Evolutionary conservation across 805 yeast genomes (phyloP).

Genomic region (Sungouiella blattae): DNA sequence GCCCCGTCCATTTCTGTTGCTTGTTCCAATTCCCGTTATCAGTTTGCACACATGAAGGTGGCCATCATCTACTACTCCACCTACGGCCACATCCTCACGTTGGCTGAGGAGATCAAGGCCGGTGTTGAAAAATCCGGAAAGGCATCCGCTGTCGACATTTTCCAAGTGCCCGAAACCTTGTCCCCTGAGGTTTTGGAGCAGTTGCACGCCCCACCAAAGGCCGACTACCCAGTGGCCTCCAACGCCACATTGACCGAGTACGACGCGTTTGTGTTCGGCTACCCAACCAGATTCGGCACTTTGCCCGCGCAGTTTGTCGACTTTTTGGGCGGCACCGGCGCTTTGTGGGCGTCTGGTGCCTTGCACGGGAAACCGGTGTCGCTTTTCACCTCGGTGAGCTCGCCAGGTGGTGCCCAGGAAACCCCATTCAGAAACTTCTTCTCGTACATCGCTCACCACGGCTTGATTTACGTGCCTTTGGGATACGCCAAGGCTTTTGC

Average conservation of each 20-base stretch:
- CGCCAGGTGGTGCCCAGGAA: conserved; percentile 84
- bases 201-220: conserved; percentile 67
- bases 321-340: conserved; percentile 77
- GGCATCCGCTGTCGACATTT: conserved; percentile 52
- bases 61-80: conserved; percentile 18
- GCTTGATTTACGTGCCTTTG: conserved; percentile 74
- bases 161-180: conserved; percentile 79
- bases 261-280: conserved; percentile 82
- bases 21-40: too few species aligned
- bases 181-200: conserved; percentile 54
- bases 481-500: conserved; percentile 63
- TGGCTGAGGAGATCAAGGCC: conserved; percentile 16
- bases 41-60: conserved; percentile 11
- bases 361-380: conserved; percentile 73
- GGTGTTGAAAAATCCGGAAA: conserved; percentile 14
- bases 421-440: conserved; percentile 60
- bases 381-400: conserved; percentile 68
- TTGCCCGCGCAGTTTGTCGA: conserved; percentile 75
- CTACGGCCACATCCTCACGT: conserved; percentile 15
- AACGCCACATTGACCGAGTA: conserved; percentile 53
- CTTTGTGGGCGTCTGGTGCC: conserved; percentile 73
- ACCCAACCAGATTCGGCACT: conserved; percentile 84
- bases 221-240: conserved; percentile 59
- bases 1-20: too few species aligned
- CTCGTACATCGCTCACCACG: conserved; percentile 72